Percentiles rank a stretch among this genome's conserved stretches.
Conservation (phyloP, 768 basidiomycete species). For the Suillus occidentalis region DNA sequence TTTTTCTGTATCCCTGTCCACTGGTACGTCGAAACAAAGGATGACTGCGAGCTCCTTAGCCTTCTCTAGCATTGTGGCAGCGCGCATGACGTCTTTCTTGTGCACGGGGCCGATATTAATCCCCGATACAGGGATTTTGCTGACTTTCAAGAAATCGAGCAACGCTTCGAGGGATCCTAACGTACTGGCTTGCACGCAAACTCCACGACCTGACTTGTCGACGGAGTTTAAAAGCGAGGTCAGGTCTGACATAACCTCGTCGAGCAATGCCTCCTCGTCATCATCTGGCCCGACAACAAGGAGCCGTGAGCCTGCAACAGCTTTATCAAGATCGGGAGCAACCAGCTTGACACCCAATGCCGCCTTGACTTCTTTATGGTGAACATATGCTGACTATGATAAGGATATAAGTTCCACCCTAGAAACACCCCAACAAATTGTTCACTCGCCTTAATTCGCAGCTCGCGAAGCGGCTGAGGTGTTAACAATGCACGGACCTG, state of each 20-base stretch:
- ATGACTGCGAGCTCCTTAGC: conserved; percentile 94
- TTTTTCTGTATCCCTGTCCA: conserved; percentile 91
- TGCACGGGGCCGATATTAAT: conserved; percentile 98
- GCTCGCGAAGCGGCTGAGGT: conserved; percentile 92
- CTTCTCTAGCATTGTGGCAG: conserved; percentile 92
- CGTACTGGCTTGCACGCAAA: conserved; percentile 96
- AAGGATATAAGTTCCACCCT: conserved; percentile 8
- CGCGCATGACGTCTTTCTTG: conserved; percentile 92
- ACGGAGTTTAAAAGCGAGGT: conserved; percentile 85
- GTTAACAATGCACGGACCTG: conserved; percentile 92
- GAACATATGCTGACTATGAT: conserved; percentile 86
- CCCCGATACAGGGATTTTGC: conserved; percentile 96
- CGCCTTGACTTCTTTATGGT: conserved; percentile 96
- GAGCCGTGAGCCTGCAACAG: conserved; percentile 94
- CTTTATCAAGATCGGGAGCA: conserved; percentile 95
- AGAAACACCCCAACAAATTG: neutral
- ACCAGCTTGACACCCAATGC: conserved; percentile 95
- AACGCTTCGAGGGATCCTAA: conserved; percentile 96
- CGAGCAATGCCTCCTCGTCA: conserved; percentile 91
- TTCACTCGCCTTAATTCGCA: conserved; percentile 83
- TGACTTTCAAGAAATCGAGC: conserved; percentile 89
- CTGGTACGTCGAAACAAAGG: conserved; percentile 92
- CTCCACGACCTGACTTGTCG: conserved; percentile 94
- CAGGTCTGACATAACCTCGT: conserved; percentile 96
- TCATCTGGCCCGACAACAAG: conserved; percentile 94